phyloP scores from a whole-genome alignment of 257 asterid species.

The Solanum acaule region DNA sequence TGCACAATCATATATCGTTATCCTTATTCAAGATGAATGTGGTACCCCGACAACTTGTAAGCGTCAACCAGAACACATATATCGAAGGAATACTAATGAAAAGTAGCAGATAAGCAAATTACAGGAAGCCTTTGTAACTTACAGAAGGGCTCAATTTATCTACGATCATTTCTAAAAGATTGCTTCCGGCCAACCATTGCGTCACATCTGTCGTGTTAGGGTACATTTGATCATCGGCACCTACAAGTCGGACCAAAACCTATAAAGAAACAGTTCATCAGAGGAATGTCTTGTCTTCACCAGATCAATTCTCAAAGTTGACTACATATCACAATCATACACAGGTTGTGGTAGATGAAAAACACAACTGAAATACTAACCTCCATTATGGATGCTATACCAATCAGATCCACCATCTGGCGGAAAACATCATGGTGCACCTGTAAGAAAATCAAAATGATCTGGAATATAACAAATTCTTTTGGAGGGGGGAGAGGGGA shows the following conservation, averaged over 20 bases:
- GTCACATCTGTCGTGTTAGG: conserved; percentile 75
- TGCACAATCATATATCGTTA: neutral
- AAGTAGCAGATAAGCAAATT: neutral
- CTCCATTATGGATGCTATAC: conserved; percentile 98
- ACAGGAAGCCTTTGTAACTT: conserved; percentile 13
- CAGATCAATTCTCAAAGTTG: neutral
- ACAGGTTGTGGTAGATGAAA: neutral
- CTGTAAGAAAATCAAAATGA: conserved; percentile 28
- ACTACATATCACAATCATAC: neutral
- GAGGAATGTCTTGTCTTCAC: neutral
- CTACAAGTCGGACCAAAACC: conserved; percentile 94
- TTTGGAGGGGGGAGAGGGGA: neutral
- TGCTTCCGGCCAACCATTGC: conserved; percentile 96
- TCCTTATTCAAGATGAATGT: neutral
- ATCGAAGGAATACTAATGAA: neutral
- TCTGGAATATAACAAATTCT: neutral
- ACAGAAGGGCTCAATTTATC: conserved; percentile 76
- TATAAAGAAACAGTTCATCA: conserved; percentile 17
- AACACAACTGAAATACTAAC: conserved; percentile 22
- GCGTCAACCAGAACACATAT: neutral
- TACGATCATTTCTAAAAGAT: conserved; percentile 89
- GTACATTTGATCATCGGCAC: conserved; percentile 81
- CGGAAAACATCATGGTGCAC: conserved; percentile 76
- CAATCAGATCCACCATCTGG: conserved; percentile 94
- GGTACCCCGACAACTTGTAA: neutral